Base-by-base conservation (phyloP, 2,329 filamentous ascomycete species). In the Arthrinium phaeospermum region DNA sequence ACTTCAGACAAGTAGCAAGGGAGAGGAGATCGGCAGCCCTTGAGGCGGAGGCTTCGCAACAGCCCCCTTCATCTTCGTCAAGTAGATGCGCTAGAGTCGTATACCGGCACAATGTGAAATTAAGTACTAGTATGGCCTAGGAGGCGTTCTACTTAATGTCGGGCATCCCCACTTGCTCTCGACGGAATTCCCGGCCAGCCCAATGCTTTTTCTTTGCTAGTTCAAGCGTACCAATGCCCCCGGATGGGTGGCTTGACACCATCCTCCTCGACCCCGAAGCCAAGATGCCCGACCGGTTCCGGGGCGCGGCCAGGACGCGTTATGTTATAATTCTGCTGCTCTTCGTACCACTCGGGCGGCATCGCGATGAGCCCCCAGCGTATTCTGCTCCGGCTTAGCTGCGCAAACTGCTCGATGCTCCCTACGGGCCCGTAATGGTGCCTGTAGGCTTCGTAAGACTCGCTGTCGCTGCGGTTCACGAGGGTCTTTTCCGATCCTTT, bases 311-410 rank as follows among this genome's bases (percentile, higher is more conserved):
- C 37, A 41, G 37, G 37, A 41, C 37, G 37, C 37, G 37, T 41
- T 41, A 41, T 13, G 49, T 27, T 27, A 45, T 44, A 4, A 22
- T 22, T n/a, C 73, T 71, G 14, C 72, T 72, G 45, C 75, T 71
- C 16, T 69, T 64, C 49, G 30, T 74, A 70, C 75, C 75, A 76
- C 30, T 74, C 74, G 2, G 71, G 72, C 4, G 74, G 73, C 73
- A 77, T 77, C 68, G 69, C n/a, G 3, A 76, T 73, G 64, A 76
- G 72, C 49, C 76, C 75, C 76, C 75, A 77, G 46, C 74, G 75
- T 22, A 77, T 71, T 71, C 71, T 74, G 70, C 76, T 74, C 57
- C 71, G 72, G 49, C 72, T 74, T 12, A 67, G 69, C n/a, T 75
- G 72, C 30, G 49, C 61, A 22, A 70, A 46, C 30, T 70, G 46